Percentiles rank a stretch among this genome's conserved stretches.
These are phyloP conservation scores for Lanmaoa rubissima DNA, from an alignment of 768 basidiomycete genomes.

Conservation along the genomic window DNA sequence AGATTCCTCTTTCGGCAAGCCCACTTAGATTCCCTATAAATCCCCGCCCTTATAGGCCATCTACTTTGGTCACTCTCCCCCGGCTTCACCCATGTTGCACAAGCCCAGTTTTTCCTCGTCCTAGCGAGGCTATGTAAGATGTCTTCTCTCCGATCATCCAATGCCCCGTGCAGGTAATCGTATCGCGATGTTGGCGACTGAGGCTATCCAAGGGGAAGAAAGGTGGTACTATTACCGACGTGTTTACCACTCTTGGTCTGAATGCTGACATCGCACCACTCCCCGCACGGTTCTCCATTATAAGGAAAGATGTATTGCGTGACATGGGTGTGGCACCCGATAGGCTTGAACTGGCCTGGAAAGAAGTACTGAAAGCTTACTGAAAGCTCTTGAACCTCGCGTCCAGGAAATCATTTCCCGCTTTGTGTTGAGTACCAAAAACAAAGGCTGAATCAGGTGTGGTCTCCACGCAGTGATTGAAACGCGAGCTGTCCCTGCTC, in stretches of 20 bases:
- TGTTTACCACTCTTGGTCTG: slow-evolving; percentile 45
- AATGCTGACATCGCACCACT: slow-evolving; percentile 39
- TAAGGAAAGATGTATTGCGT: slow-evolving; percentile 56
- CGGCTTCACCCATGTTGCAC: too few species aligned
- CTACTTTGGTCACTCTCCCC: background rate
- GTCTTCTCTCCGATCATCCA: background rate
- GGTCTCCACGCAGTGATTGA: too few species aligned
- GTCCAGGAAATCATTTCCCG: slow-evolving; percentile 45
- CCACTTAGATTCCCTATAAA: background rate
- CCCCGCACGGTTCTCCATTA: too few species aligned
- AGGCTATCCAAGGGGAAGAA: slow-evolving; percentile 16
- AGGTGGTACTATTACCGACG: slow-evolving; percentile 43
- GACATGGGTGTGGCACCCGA: slow-evolving; percentile 28
- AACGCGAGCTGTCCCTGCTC: too few species aligned
- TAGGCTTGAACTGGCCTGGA: slow-evolving; percentile 37
- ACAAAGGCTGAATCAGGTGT: too few species aligned
- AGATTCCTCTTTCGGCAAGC: background rate
- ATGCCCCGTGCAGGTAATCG: background rate
- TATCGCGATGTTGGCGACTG: slow-evolving; percentile 11
- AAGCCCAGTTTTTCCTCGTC: too few species aligned
- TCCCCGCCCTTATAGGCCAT: too few species aligned
- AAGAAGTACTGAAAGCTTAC: slow-evolving; percentile 48
- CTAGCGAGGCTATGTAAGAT: too few species aligned
- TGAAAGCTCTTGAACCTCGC: slow-evolving; percentile 45
- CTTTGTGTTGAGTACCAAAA: background rate